Evolutionary conservation across 1,139 yeast species (phyloP).

Genomic region (Saccharomycopsis hybrid): DNA sequence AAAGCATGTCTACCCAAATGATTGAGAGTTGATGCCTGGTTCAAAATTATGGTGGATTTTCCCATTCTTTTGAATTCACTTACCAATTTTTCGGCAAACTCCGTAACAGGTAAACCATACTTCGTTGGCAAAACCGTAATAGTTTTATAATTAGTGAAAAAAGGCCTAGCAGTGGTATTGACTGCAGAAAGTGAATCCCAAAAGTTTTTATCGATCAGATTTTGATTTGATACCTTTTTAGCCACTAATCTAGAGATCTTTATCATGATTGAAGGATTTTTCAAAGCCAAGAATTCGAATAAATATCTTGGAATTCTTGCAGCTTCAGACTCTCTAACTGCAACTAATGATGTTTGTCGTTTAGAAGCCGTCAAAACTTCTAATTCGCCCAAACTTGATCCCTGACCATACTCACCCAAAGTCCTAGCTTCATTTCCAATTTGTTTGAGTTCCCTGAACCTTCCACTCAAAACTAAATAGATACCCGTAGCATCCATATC

Average conservation of each 20-base stretch:
- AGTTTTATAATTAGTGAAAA: constrained; percentile 55
- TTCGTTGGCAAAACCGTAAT: constrained; percentile 79
- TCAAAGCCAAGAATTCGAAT: constrained; percentile 76
- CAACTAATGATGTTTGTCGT: constrained; percentile 69
- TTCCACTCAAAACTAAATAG: constrained; percentile 83
- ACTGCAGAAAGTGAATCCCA: not conserved
- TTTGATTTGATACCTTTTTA: constrained; percentile 40
- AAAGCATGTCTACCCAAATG: constrained; percentile 91
- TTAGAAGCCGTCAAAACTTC: constrained; percentile 85
- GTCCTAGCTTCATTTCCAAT: constrained; percentile 32
- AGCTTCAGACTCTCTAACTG: constrained; percentile 88
- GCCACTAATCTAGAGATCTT: constrained; percentile 89
- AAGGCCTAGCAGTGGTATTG: constrained; percentile 1
- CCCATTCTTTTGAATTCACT: constrained; percentile 68
- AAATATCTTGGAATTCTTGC: constrained; percentile 88
- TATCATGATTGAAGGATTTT: constrained; percentile 86
- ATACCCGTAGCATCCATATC: constrained; percentile 90
- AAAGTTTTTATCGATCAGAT: no score
- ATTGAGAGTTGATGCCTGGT: constrained; percentile 72
- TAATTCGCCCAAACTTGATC: constrained; percentile 90
- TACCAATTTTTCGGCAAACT: constrained; percentile 70
- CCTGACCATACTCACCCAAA: constrained; percentile 84
- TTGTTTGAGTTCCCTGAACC: constrained; percentile 56
- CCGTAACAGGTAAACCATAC: constrained; percentile 73
- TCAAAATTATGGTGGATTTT: constrained; percentile 66